Evolutionary conservation across 495 filamentous ascomycete species (phyloP).

Genomic region (Aspergillus ostianus): DNA sequence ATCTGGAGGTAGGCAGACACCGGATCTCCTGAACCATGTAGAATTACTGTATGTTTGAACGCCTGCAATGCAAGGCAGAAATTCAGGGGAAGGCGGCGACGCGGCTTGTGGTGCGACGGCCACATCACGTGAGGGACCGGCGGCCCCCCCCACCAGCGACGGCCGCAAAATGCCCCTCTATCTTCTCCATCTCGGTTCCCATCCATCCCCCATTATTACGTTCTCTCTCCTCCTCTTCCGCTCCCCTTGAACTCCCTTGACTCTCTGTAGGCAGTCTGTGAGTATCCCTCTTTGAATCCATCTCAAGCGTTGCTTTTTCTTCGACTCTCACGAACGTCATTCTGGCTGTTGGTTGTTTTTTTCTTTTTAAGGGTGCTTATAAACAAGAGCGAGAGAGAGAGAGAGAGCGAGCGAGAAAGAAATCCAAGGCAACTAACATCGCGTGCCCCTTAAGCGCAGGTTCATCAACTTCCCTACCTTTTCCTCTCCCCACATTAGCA

Average conservation of each 20-base stretch:
- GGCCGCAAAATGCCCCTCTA: conserved; percentile 38
- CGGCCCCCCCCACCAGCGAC: conserved; percentile 33
- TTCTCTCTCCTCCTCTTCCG: conserved; percentile 15
- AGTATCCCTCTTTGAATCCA: not conserved
- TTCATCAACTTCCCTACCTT: conserved; percentile 25
- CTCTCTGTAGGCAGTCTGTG: conserved; percentile 4
- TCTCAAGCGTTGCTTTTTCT: not conserved
- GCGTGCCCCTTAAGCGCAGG: conserved; percentile 30
- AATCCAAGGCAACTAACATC: conserved; percentile 21
- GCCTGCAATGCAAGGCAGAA: not conserved
- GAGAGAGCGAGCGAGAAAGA: not conserved
- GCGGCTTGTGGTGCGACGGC: conserved; percentile 23
- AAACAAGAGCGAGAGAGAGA: not conserved
- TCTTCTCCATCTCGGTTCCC: conserved; percentile 26
- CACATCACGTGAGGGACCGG: conserved; percentile 34
- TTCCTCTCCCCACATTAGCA: conserved; percentile 26
- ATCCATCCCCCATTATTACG: conserved; percentile 24
- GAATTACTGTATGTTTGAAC: too few relatives aligned
- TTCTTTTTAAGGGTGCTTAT: not conserved
- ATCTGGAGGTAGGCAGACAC: too few relatives aligned
- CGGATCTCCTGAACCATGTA: not conserved
- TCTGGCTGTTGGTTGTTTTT: not conserved
- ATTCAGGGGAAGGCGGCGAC: conserved; percentile 19
- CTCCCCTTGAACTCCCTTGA: conserved; percentile 8
- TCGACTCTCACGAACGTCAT: not conserved